phyloP scores from a whole-genome alignment of 192 early-diverging fungal genomes.

The Paraglomus brasilianum region DNA sequence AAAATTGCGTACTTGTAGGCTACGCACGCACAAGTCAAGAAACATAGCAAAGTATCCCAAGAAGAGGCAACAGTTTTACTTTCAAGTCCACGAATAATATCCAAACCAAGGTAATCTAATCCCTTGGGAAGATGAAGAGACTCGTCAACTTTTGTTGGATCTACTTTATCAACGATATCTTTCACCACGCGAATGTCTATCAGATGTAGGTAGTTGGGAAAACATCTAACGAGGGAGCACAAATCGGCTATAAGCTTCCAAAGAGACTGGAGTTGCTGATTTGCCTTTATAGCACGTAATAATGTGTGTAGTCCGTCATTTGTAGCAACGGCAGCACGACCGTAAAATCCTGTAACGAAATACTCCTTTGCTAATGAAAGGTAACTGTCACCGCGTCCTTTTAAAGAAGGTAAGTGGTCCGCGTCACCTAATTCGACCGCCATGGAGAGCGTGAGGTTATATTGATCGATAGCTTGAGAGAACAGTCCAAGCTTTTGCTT shows the following conservation, averaged over 20 bases:
- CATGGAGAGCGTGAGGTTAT: constrained; percentile 35
- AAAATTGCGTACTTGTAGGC: constrained; percentile 54
- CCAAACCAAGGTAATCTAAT: constrained; percentile 31
- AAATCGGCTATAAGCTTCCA: constrained; percentile 66
- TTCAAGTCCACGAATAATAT: neutral
- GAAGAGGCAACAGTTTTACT: neutral
- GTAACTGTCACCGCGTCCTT: constrained; percentile 53
- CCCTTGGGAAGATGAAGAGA: constrained; percentile 41
- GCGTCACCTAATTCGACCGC: constrained; percentile 38
- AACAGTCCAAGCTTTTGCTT: constrained; percentile 54
- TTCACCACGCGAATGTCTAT: constrained; percentile 38
- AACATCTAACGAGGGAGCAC: constrained; percentile 46
- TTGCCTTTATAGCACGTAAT: constrained; percentile 28
- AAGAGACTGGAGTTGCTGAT: constrained; percentile 41
- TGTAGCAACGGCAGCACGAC: constrained; percentile 61
- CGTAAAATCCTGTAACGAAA: constrained; percentile 63
- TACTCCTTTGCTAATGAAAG: constrained; percentile 50
- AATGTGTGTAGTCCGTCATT: constrained; percentile 26
- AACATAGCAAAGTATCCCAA: constrained; percentile 34
- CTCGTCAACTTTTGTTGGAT: constrained; percentile 35
- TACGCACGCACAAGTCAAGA: constrained; percentile 49
- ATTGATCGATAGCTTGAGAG: constrained; percentile 53
- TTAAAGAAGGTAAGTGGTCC: constrained; percentile 47
- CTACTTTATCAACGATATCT: constrained; percentile 1
- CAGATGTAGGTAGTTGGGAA: constrained; percentile 49